Evolutionary conservation across 2,329 filamentous ascomycete species (phyloP), one percentile per base, ranked within the genome.

Genomic region (Davidsoniella eucalypti): DNA sequence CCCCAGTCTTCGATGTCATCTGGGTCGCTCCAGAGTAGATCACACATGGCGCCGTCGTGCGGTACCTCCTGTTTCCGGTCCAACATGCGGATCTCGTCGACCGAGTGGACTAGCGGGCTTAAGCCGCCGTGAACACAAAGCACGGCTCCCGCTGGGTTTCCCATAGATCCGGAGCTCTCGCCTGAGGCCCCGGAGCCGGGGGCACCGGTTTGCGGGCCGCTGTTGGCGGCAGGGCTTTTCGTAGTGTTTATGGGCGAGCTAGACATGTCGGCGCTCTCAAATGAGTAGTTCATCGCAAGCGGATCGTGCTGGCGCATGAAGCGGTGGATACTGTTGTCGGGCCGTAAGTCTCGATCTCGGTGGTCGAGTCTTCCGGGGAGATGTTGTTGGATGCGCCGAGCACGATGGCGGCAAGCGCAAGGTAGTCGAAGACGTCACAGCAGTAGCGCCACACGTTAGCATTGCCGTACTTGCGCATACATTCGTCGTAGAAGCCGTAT

Each of bases 1-100:
- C 88, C 90, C 92, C 92, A 98, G 53, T 88, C 90, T 61, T 95
- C 88, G 55, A 95, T 94, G 59, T 98, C 92, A 64, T 98, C 92
- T 0, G 92, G 92, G 61, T 98, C 92, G 0, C 87, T 95, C 92
- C 92, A 98, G 2, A 98, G 75, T 1, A 98, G 73, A 64, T 98
- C 92, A 66, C 92, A 98, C 92, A 98, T 98, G 61, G 92, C 87
- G 51, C 92, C 92, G 68, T 98, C 92, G 61, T 98, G 92, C 0
- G 92, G 92, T 0, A 98, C 92, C 67, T 98, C 92, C 67, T 98
- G 92, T 65, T 96, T 96, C 55, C 90, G 80, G 63, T 98, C 93
- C 18, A 98, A 76, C 12, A 96, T 72, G 18, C 92, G 78, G 62
- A 98, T 98, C 67, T 94, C 94, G 63, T 98, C 90, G 44, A 98